Percentiles rank a stretch among this genome's conserved stretches.
These are phyloP conservation scores for Serendipita vermifera DNA, from an alignment of 768 basidiomycete species.

Conservation along the genomic window DNA sequence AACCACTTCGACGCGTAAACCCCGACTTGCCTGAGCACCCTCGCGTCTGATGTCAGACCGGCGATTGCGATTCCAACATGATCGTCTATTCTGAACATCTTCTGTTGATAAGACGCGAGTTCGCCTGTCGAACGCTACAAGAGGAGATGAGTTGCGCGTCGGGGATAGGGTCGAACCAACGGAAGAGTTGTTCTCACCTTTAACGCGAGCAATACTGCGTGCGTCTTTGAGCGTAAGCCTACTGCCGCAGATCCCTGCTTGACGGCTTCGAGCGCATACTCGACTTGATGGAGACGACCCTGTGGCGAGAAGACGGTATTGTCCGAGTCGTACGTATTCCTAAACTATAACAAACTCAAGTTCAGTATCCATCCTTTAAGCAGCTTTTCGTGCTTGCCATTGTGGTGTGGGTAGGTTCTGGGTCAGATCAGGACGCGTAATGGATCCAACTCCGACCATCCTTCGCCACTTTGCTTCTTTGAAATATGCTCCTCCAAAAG, in stretches of 20 bases:
- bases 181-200: slow-evolving; percentile 44
- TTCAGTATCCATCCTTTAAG: not conserved
- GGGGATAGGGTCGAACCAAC: no score
- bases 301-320: slow-evolving; percentile 96
- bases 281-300: slow-evolving; percentile 92
- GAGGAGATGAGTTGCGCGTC: no score
- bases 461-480: not conserved
- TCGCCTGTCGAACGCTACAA: slow-evolving; percentile 92
- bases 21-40: slow-evolving; percentile 71
- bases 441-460: not conserved
- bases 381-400: slow-evolving; percentile 8
- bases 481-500: not conserved
- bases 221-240: slow-evolving; percentile 88
- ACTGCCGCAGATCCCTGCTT: slow-evolving; percentile 99
- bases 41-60: slow-evolving; percentile 95
- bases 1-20: slow-evolving; percentile 7
- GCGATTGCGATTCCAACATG: slow-evolving; percentile 99
- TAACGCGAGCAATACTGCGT: slow-evolving; percentile 80
- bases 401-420: not conserved
- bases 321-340: slow-evolving; percentile 97
- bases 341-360: slow-evolving; percentile 40
- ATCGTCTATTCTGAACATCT: slow-evolving; percentile 99
- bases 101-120: slow-evolving; percentile 98
- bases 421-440: not conserved
- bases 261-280: slow-evolving; percentile 97